A percentile compares a stretch with the other conserved stretches of the same genome.
These are phyloP conservation scores for Dichotomopilus funicola DNA, from an alignment of 2,329 filamentous ascomycete species.

Conservation along the genomic window DNA sequence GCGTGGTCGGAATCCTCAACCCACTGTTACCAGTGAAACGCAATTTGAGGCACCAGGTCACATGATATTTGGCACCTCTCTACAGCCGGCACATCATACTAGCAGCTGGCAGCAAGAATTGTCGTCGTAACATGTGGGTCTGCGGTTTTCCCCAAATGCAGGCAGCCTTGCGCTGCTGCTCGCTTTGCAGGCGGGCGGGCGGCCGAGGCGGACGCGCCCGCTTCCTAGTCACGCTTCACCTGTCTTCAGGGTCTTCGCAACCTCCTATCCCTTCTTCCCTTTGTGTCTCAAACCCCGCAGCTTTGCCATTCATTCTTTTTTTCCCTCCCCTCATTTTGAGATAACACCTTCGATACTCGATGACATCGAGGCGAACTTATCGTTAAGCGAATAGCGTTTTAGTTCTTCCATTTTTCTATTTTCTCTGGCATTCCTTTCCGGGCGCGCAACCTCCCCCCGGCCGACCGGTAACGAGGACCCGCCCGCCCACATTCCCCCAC, in stretches of 20 bases:
- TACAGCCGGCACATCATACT: too few relatives aligned
- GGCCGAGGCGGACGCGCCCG: too few relatives aligned
- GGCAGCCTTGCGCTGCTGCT: too few relatives aligned
- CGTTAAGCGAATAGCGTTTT: background rate
- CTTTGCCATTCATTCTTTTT: background rate
- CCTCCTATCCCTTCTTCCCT: background rate
- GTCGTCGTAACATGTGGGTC: too few relatives aligned
- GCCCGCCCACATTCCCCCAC: background rate
- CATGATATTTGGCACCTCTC: too few relatives aligned
- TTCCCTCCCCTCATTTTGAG: background rate
- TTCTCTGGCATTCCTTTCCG: background rate
- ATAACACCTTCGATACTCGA: background rate
- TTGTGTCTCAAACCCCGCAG: conserved; percentile 4
- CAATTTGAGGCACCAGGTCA: too few relatives aligned
- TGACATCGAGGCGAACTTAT: background rate
- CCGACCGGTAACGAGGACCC: background rate
- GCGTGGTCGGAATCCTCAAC: too few relatives aligned
- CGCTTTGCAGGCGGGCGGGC: too few relatives aligned
- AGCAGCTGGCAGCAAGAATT: too few relatives aligned
- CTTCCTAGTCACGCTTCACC: too few relatives aligned
- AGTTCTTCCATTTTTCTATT: background rate
- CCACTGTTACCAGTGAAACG: too few relatives aligned
- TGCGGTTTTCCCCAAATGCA: too few relatives aligned
- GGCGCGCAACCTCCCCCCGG: background rate
- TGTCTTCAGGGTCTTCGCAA: background rate